Evolutionary conservation across 495 filamentous ascomycete genomes (phyloP).

Genomic region (Lasiosphaeria miniovina): DNA sequence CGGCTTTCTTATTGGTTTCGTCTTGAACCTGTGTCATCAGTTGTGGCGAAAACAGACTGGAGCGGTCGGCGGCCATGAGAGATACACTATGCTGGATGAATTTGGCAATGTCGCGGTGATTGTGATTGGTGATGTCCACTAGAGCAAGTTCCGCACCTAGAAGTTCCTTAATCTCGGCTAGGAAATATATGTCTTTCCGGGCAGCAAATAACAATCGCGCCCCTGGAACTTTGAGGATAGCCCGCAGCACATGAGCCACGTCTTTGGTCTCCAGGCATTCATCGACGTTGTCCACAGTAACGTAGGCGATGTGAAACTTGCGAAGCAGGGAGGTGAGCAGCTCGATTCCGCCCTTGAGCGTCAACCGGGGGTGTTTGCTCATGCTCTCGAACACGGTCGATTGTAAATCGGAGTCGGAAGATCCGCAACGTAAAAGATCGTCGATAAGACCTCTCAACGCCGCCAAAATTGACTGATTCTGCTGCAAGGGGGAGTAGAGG

Average conservation of each 20-base stretch:
- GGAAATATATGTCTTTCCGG: too few relatives aligned
- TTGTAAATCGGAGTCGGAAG: too few relatives aligned
- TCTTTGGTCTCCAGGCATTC: background rate
- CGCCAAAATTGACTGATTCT: background rate
- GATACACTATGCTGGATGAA: background rate
- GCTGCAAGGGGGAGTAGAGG: too few relatives aligned
- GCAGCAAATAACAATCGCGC: too few relatives aligned
- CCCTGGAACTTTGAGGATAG: background rate
- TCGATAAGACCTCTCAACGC: background rate
- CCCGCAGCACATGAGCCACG: background rate
- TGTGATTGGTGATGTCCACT: background rate
- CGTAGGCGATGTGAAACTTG: too few relatives aligned
- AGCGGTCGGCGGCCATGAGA: background rate
- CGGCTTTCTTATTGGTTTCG: background rate
- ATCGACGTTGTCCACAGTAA: background rate
- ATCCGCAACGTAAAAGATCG: background rate
- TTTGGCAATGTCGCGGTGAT: background rate
- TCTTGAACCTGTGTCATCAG: background rate
- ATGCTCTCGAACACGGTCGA: background rate
- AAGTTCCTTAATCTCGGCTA: too few relatives aligned
- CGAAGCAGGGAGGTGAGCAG: too few relatives aligned
- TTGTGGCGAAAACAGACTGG: too few relatives aligned
- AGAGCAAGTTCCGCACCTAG: too few relatives aligned
- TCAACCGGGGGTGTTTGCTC: background rate
- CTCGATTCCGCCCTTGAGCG: too few relatives aligned